Percentiles rank a stretch among this genome's conserved stretches.
Conservation (phyloP, 2,329 filamentous ascomycete genomes). For the Cladophialophora psammophila region DNA sequence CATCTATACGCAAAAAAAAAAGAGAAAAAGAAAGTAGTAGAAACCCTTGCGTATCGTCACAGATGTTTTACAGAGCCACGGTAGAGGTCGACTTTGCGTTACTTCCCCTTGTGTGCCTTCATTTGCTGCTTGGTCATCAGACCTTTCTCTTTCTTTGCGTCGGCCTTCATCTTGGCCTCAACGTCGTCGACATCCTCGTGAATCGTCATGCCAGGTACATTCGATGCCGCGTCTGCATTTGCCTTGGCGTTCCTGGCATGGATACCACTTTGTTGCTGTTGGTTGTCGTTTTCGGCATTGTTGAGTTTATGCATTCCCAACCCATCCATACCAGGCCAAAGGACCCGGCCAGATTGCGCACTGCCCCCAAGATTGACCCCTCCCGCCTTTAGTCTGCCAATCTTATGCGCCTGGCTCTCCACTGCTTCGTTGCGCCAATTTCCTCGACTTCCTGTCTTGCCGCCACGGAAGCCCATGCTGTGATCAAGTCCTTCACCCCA, state of each 20-base stretch:
- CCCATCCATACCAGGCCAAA: constrained; percentile 43
- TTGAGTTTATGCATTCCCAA: constrained; percentile 39
- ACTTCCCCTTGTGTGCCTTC: constrained; percentile 19
- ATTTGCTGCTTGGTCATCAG: constrained; percentile 21
- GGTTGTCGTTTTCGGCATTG: constrained; percentile 9
- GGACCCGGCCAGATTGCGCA: constrained; percentile 35
- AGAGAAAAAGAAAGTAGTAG: not conserved
- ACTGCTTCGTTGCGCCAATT: constrained; percentile 56
- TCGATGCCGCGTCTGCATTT: not conserved
- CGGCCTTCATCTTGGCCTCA: constrained; percentile 34
- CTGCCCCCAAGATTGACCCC: constrained; percentile 20
- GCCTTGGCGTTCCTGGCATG: constrained; percentile 1
- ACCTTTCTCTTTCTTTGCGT: constrained; percentile 25
- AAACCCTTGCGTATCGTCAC: not conserved
- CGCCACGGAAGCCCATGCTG: constrained; percentile 30
- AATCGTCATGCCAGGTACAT: constrained; percentile 17
- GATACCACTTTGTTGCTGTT: not conserved
- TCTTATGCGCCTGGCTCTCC: constrained; percentile 48
- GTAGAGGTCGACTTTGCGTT: constrained; percentile 5
- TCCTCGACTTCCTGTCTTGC: constrained; percentile 29
- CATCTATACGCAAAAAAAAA: not conserved
- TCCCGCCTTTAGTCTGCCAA: constrained; percentile 47
- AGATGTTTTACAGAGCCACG: constrained; percentile 7
- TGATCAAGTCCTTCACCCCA: constrained; percentile 64
- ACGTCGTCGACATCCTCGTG: constrained; percentile 31